Evolutionary conservation across 2,329 filamentous ascomycete genomes (phyloP).

Genomic region (Ophiostoma perfectum): DNA sequence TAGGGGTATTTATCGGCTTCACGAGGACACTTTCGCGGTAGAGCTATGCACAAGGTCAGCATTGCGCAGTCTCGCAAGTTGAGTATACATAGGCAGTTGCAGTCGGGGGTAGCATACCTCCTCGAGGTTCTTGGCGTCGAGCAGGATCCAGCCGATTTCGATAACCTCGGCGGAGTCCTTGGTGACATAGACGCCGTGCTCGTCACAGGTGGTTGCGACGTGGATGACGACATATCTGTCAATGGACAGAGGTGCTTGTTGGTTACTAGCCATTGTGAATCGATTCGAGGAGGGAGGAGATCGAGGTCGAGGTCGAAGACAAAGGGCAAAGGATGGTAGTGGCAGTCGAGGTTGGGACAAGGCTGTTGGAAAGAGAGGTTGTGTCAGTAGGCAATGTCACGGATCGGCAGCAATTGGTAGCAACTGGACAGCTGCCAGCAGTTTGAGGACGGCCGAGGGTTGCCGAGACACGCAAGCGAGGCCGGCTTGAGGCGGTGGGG

Average conservation of each 20-base stretch:
- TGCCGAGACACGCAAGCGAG: constrained; percentile 1
- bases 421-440: neutral
- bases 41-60: constrained; percentile 51
- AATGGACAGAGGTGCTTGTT: constrained; percentile 59
- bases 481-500: constrained; percentile 3
- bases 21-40: constrained; percentile 94
- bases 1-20: constrained; percentile 97
- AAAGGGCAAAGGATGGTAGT: neutral
- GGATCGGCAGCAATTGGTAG: neutral
- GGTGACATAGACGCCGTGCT: constrained; percentile 98
- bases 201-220: constrained; percentile 96
- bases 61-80: neutral
- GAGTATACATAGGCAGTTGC: neutral
- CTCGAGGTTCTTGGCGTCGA: constrained; percentile 85
- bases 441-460: neutral
- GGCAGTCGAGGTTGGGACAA: neutral
- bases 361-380: neutral
- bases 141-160: constrained; percentile 95
- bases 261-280: constrained; percentile 39
- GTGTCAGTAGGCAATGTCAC: neutral
- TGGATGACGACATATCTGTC: constrained; percentile 98
- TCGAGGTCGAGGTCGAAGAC: neutral
- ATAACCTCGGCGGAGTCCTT: constrained; percentile 99
- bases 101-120: constrained; percentile 63
- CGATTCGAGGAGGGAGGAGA: neutral